Evolutionary conservation across 139 green algal species (phyloP).

Genomic region (Chara braunii): DNA sequence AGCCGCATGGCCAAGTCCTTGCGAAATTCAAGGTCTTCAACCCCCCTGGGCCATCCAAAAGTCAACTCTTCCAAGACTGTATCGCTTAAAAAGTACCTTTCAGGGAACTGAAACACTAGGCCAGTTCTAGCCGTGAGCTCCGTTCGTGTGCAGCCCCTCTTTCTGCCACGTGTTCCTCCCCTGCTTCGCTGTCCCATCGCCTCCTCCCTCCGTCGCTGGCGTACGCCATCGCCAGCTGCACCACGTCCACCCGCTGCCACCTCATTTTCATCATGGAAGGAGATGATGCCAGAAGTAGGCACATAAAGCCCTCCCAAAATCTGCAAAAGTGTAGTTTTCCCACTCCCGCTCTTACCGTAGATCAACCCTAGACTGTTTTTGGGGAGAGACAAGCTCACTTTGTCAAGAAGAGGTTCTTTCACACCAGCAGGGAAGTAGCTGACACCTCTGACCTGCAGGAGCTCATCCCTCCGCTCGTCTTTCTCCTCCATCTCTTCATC

Average conservation of each 20-base stretch:
- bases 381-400: too few relatives aligned
- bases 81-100: conserved; percentile 28
- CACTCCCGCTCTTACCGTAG: conserved; percentile 18
- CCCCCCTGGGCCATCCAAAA: conserved; percentile 21
- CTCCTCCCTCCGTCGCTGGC: not conserved
- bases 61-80: conserved; percentile 28
- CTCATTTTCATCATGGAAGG: not conserved
- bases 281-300: conserved; percentile 13
- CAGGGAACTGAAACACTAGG: conserved; percentile 39
- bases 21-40: conserved; percentile 15
- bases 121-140: conserved; percentile 17
- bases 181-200: not conserved
- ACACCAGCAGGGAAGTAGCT: too few relatives aligned
- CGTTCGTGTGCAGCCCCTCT: not conserved
- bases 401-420: too few relatives aligned
- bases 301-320: conserved; percentile 14
- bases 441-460: too few relatives aligned
- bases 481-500: too few relatives aligned
- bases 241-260: not conserved
- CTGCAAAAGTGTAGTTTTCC: conserved; percentile 37
- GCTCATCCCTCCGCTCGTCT: too few relatives aligned
- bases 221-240: not conserved
- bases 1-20: not conserved
- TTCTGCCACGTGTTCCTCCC: conserved; percentile 1
- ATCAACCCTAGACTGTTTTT: conserved; percentile 31